Percentiles rank a stretch among this genome's conserved stretches.
phyloP scores from a whole-genome alignment of 176 grass and related monocot genomes.

The Oryza meyeriana region DNA sequence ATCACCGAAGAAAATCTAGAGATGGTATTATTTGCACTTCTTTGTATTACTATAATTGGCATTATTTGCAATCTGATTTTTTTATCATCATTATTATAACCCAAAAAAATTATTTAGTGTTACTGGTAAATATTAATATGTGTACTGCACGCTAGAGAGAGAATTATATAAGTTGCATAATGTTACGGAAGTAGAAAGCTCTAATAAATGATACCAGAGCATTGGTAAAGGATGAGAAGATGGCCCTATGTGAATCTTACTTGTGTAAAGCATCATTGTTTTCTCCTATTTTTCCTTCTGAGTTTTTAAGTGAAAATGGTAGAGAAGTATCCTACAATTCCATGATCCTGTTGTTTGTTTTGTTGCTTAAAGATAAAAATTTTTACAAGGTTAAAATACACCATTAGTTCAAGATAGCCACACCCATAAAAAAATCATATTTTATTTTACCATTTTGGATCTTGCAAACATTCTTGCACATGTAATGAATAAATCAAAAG shows the following conservation, averaged over 20 bases:
- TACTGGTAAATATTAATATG: neutral
- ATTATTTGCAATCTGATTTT: neutral
- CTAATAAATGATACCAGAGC: neutral
- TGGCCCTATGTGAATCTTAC: neutral
- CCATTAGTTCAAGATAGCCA: neutral
- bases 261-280: neutral
- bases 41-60: neutral
- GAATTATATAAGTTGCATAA: neutral
- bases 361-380: neutral
- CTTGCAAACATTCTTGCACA: neutral
- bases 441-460: neutral
- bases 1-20: slow-evolving; percentile 46
- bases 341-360: neutral
- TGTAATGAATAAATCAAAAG: no score
- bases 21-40: slow-evolving; percentile 31
- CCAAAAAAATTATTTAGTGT: neutral
- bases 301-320: neutral
- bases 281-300: neutral
- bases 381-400: neutral
- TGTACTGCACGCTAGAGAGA: neutral
- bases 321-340: neutral
- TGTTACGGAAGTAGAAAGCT: neutral
- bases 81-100: neutral
- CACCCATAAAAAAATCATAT: neutral
- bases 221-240: neutral